Conservation (phyloP, 2,329 filamentous ascomycete genomes). For the Parascedosporium putredinis region DNA sequence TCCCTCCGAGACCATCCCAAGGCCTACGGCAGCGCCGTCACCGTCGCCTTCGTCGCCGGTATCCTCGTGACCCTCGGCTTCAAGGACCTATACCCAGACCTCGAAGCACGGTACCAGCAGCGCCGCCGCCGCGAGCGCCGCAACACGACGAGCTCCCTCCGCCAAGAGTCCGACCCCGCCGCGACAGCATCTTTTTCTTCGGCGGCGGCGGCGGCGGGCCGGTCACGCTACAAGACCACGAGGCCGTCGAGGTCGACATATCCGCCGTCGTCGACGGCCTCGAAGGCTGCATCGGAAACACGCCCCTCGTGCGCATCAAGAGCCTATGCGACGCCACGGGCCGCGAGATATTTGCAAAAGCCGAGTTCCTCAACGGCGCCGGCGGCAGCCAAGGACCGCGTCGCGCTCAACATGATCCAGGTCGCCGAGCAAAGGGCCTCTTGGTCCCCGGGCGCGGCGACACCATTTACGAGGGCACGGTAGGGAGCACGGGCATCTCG, state of each 20-base stretch:
- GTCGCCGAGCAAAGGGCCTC: conserved; percentile 65
- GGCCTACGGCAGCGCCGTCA: conserved; percentile 54
- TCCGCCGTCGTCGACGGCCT: conserved; percentile 59
- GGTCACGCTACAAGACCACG: conserved; percentile 41
- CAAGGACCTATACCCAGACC: conserved; percentile 69
- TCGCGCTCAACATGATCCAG: conserved; percentile 81
- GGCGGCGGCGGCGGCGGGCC: background rate
- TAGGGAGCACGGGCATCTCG: conserved; percentile 92
- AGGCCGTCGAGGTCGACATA: conserved; percentile 23
- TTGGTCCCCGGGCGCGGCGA: conserved; percentile 74
- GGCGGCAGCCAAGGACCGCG: conserved; percentile 92
- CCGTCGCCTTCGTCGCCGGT: conserved; percentile 67
- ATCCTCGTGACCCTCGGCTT: conserved; percentile 65
- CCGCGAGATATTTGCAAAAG: conserved; percentile 84
- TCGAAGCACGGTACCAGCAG: conserved; percentile 53
- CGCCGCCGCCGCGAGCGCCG: conserved; percentile 19
- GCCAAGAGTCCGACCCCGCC: conserved; percentile 16
- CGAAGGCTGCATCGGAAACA: conserved; percentile 87
- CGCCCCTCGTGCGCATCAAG: conserved; percentile 75
- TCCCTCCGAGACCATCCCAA: conserved; percentile 50
- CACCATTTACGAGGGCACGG: conserved; percentile 94
- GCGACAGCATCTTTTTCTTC: conserved; percentile 30
- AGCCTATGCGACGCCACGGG: conserved; percentile 80
- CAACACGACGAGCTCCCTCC: conserved; percentile 8
- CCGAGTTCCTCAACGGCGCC: conserved; percentile 91